Conservation (phyloP, 2,329 filamentous ascomycete genomes). For the Macrophomina tecta region DNA sequence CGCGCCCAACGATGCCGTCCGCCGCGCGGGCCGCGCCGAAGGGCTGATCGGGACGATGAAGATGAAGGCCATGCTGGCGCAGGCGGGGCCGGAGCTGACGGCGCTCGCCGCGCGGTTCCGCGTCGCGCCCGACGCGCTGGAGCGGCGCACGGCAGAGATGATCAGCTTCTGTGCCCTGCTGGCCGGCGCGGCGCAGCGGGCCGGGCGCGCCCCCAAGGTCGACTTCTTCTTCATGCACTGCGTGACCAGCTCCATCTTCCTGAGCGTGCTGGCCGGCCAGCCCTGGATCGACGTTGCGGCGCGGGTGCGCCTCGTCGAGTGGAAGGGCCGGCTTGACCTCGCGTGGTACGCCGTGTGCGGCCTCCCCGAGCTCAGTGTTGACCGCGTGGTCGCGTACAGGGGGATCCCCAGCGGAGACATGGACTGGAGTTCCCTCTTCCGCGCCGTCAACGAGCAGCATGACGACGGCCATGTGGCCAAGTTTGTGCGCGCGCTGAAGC, state of each 20-base stretch:
- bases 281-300: conserved; percentile 65
- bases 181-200: conserved; percentile 67
- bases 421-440: conserved; percentile 54
- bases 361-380: conserved; percentile 64
- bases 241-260: conserved; percentile 78
- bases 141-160: background rate
- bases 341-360: conserved; percentile 74
- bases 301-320: conserved; percentile 77
- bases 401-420: conserved; percentile 35
- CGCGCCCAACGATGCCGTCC: conserved; percentile 38
- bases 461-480: conserved; percentile 88
- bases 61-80: no score
- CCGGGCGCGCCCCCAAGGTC: conserved; percentile 70
- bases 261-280: conserved; percentile 62
- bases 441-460: conserved; percentile 43
- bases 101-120: no score
- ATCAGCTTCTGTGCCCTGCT: conserved; percentile 51
- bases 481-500: conserved; percentile 20
- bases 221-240: conserved; percentile 87
- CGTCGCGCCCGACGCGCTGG: no score
- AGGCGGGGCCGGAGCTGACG: no score
- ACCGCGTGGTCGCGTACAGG: background rate
- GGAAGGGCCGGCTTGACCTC: conserved; percentile 79
- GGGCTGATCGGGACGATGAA: no score
- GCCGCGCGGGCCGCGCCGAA: no score